Evolutionary conservation across 139 green algal species (phyloP).

Genomic region (Chlamydomonas asymmetrica): DNA sequence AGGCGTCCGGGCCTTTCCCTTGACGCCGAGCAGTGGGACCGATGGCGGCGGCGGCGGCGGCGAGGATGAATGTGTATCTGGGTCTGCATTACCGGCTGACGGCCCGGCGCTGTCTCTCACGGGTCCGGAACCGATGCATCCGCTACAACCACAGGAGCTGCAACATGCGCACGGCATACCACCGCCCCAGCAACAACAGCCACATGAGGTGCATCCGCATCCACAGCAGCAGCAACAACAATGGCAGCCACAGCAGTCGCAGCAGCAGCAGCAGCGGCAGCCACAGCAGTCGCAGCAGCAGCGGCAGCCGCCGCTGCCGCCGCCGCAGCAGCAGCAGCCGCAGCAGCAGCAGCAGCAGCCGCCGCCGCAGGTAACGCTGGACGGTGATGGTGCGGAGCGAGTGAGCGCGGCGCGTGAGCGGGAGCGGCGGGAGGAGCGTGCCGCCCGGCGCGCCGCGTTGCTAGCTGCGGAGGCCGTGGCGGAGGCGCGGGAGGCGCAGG

Average conservation of each 20-base stretch:
- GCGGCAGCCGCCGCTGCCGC: not conserved
- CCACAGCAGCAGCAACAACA: not conserved
- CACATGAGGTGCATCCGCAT: not conserved
- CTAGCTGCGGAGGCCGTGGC: constrained; percentile 33
- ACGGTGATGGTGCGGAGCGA: not conserved
- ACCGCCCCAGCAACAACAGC: not conserved
- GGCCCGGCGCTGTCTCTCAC: too few relatives aligned
- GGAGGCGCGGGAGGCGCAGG: constrained; percentile 23
- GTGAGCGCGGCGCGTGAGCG: too few relatives aligned
- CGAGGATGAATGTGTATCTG: too few relatives aligned
- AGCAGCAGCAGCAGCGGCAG: constrained; percentile 7
- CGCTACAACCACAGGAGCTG: not conserved
- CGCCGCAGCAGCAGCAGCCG: not conserved
- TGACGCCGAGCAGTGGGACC: too few relatives aligned
- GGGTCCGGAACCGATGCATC: not conserved
- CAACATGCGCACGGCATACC: not conserved
- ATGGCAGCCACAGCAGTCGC: not conserved
- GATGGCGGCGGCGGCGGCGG: too few relatives aligned
- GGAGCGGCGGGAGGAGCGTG: constrained; percentile 2
- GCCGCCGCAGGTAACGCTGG: not conserved
- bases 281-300: not conserved
- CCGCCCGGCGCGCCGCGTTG: constrained; percentile 35
- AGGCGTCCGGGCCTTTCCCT: too few relatives aligned
- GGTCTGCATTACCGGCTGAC: too few relatives aligned
- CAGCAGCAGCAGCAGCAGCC: not conserved